Base-by-base conservation (phyloP, 371 early-diverging fungal genomes). In the Blakeslea trispora region DNA sequence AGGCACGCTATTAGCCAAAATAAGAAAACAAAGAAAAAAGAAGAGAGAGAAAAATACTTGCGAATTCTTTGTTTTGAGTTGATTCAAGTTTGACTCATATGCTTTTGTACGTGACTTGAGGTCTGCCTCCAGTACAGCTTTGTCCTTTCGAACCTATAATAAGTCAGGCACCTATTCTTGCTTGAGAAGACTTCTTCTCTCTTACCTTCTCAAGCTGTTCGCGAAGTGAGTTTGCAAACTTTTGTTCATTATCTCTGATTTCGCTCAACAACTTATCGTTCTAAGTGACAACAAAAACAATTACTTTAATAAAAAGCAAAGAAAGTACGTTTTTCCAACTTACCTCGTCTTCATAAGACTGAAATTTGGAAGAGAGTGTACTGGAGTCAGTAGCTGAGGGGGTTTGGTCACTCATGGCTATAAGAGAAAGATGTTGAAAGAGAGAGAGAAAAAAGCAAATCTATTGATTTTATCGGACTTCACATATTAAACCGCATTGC, bases 151-250 rank as follows among this genome's bases (percentile, higher is more conserved):
- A 37, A 71, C 72, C 79, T 79, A 46, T 28, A 48, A 53, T 37
- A 19, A 47, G 23, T 17, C 5, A 53, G 28, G 50, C 42, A 28
- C n/a, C 17, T 19, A 21, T 24, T 40, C 18, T 23, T 19, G 1
- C 1, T 45, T n/a, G n/a, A n/a, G n/a, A 18, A 23, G 0, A 37
- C 1, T n/a, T 31, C 23, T 44, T 42, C n/a, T n/a, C 10, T 32
- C 32, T 39, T 64, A 72, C 78, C 63, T 72, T 72, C 51, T 78
- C 73, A 21, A 78, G 68, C 35, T 78, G 75, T 46, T 74, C 71
- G 14, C 73, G 73, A 50, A 78, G 65, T 0, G 79, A 68, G 15
- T 71, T 66, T 21, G 73, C 72, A 31, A 75, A 52, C 42, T 62
- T 56, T 52, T 74, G 60, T 43, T 74, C 78, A 15, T 60, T 65